Evolutionary conservation across 352 stramenopile genomes (phyloP), one percentile per base, ranked within the genome.

Genomic region (Salisapilia sapeloensis): DNA sequence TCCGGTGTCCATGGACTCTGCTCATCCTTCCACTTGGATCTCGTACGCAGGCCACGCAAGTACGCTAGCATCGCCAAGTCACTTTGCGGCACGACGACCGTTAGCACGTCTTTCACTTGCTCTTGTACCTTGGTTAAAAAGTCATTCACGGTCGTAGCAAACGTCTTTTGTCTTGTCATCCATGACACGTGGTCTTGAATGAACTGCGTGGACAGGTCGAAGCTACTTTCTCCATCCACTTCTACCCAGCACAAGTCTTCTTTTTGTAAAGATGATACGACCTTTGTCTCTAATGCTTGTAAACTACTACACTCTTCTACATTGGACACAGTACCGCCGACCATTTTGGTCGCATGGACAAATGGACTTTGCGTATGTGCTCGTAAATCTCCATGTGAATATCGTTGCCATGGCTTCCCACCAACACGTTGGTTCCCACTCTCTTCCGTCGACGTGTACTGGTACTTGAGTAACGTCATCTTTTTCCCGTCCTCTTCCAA

Each of bases 231-330:
- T 16, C 61, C 52, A 33, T 83, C 63, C 20, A 86, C 60, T 41
- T 90, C 70, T 2, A 85, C 24, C 74, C 74, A 90, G 26, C 61
- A 77, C 2, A 90, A 30, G 33, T 78, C 64, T 13, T 76, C 53
- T 1, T 36, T 31, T 5, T 43, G 35, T n/a, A n/a, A n/a, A n/a
- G n/a, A n/a, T n/a, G n/a, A n/a, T n/a, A n/a, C n/a, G n/a, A n/a
- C n/a, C n/a, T n/a, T n/a, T n/a, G n/a, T n/a, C n/a, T n/a, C n/a
- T n/a, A n/a, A 50, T 1, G 35, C 36, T 2, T 44, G 22, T 49
- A 54, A 72, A 5, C 46, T 49, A 12, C 24, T 34, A 29, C 48
- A 65, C 4, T 50, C 44, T 25, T 59, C 44, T 3, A 67, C 49
- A 4, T 48, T 46, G 6, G 41, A 31, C 6, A 62, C 46, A 14